Conservation (phyloP, 345 rosid genomes). For the Arabis hirsuta region DNA sequence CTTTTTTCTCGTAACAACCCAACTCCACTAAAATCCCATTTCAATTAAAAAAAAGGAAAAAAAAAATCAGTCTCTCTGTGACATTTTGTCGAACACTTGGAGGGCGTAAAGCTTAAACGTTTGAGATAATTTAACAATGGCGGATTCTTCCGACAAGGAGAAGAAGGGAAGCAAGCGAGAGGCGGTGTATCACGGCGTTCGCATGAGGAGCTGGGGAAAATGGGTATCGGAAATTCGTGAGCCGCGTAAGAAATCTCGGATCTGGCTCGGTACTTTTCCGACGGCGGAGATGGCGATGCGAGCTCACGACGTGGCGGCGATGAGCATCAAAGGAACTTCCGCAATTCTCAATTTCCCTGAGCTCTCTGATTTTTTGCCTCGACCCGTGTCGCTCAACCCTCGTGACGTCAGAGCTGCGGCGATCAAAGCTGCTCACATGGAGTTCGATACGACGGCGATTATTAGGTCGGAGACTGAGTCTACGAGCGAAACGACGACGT, state of each 20-base stretch:
- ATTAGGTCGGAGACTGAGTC: background rate
- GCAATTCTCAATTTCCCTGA: constrained; percentile 93
- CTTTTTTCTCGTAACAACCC: constrained; percentile 1
- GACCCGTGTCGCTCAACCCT: constrained; percentile 67
- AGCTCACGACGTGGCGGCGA: constrained; percentile 96
- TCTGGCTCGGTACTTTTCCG: constrained; percentile 95
- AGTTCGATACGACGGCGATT: constrained; percentile 13
- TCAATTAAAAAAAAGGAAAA: background rate
- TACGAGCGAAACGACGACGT: constrained; percentile 15
- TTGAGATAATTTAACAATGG: constrained; percentile 7
- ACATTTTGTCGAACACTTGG: constrained; percentile 29
- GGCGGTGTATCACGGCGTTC: constrained; percentile 79
- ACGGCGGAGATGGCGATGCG: constrained; percentile 97
- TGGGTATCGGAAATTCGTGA: constrained; percentile 99
- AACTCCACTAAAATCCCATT: background rate
- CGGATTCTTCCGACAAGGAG: constrained; percentile 34
- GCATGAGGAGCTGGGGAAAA: constrained; percentile 95
- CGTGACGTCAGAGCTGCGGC: constrained; percentile 95
- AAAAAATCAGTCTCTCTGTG: background rate
- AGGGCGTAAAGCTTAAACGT: constrained; percentile 3
- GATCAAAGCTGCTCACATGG: constrained; percentile 85
- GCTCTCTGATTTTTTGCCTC: constrained; percentile 64
- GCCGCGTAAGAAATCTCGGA: constrained; percentile 88
- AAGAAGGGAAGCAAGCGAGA: constrained; percentile 45
- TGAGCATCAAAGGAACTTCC: constrained; percentile 75